Base-by-base conservation (phyloP, 805 yeast species). In the Spathaspora sp. region DNA sequence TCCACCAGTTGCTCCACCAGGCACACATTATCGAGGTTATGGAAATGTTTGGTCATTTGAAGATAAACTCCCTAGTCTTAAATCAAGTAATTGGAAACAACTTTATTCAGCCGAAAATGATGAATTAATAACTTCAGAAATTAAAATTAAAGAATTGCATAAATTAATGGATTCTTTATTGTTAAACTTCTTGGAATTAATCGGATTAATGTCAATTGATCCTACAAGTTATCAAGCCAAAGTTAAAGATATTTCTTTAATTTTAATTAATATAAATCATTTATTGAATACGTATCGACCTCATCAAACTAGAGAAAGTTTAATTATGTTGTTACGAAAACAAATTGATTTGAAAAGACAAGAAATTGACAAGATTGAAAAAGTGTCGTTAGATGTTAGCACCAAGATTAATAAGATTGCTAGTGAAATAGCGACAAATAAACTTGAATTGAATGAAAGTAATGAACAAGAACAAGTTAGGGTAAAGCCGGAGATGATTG, bases 301-400 rank as follows among this genome's bases (percentile, higher is more conserved):
- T 2, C 98, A 94, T 67, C 99, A 94, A 64, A 87, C 96, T 2
- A 77, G 97, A 49, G 99, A 94, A 61, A 85, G 92, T 47, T 74
- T 94, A 56, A 89, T 91, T 43, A 76, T 89, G 75, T 73, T 87
- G 49, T 69, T 89, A 63, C 83, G 80, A 59, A 85, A 82, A 49
- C 91, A 87, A 61, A 80, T 93, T 32, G 87, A 81, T 47, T 74
- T 77, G 43, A 87, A 86, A 59, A 74, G 75, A 48, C 62, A 67
- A 5, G 86, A 85, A 54, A 85, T 86, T 8, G 64, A 62, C 5
- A 59, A 61, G 31, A 78, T 82, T 12, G 76, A 77, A 38, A 60
- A 56, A 14, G 76, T 77, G 3, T 70, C 77, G 47, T 49, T 55
- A 7, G 70, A 67, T 2, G 71, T 81, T 17, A 78, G 74, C 52